Base-by-base conservation (phyloP, 225 moss, liverwort and hornwort species). In the Asterella californica region DNA sequence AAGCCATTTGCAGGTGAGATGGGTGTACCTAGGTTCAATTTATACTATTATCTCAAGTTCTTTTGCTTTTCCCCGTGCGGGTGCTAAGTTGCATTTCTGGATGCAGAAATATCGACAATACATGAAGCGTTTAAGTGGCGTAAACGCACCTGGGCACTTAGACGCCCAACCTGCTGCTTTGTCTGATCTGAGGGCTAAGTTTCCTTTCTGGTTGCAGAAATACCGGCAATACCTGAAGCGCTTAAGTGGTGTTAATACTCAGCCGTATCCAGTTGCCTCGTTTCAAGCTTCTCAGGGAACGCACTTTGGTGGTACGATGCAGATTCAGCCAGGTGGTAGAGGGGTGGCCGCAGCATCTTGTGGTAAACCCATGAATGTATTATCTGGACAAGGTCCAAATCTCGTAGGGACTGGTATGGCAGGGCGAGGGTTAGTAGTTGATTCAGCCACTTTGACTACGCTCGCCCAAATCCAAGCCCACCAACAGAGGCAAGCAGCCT, bases 81-180 rank as follows among this genome's bases (percentile, higher is more conserved):
- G 50, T 75, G 45, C 67, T 75, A 68, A 70, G 75, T 68, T 61
- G 55, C 62, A 53, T 72, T 53, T 76, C 36, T 84, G 80, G 76
- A 64, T 86, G 84, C 92, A 96, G 96, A 96, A 96, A 82, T 96
- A 94, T 83, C 90, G 96, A 27, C 86, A 92, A 37, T 96, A 96
- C 85, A 84, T 96, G 80, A 94, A 93, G 88, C 92, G 91, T 12
- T 74, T 90, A 84, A 90, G 88, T 74, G 94, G 94, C 69, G 90
- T 90, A 46, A 91, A 84, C 55, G 87, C 87, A 47, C 87, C 76
- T 46, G 33, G 76, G 18, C 68, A 63, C 38, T 80, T 22, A 77
- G 77, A 77, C 77, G 63, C 42, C 45, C 27, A 75, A 55, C 59
- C 63, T 33, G 59, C 62, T 54, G 61, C 42, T 67, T 75, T 79